phyloP scores from a whole-genome alignment of 2,329 filamentous ascomycete genomes.

The Mycocentrospora acerina region DNA sequence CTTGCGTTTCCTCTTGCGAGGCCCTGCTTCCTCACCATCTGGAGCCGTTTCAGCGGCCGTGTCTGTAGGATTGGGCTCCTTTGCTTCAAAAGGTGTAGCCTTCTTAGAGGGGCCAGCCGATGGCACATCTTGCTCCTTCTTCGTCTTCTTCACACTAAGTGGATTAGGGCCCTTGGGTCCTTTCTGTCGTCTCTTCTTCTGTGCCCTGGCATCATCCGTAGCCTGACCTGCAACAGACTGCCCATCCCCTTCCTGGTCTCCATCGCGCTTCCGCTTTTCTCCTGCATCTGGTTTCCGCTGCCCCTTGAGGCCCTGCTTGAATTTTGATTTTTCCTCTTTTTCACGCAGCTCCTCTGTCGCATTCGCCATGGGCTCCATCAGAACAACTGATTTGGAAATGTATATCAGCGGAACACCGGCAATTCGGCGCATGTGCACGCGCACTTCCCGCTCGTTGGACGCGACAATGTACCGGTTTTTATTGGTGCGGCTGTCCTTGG shows the following conservation, averaged over 20 bases:
- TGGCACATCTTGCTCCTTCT: constrained; percentile 46
- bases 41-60: constrained; percentile 6
- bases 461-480: constrained; percentile 80
- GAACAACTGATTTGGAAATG: constrained; percentile 76
- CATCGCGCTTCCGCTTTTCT: constrained; percentile 40
- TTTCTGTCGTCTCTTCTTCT: constrained; percentile 55
- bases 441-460: constrained; percentile 66
- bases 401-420: constrained; percentile 76
- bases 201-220: constrained; percentile 22
- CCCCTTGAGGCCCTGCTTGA: constrained; percentile 66
- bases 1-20: constrained; percentile 44
- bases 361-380: constrained; percentile 74
- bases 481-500: constrained; percentile 70
- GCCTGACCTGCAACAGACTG: constrained; percentile 21
- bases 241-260: constrained; percentile 52
- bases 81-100: constrained; percentile 9
- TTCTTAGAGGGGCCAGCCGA: constrained; percentile 16
- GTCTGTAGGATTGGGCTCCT: constrained; percentile 9
- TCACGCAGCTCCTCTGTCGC: constrained; percentile 64
- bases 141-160: constrained; percentile 68
- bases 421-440: constrained; percentile 65
- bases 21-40: constrained; percentile 26
- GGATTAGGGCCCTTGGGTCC: constrained; percentile 72
- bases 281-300: constrained; percentile 32
- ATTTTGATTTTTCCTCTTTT: constrained; percentile 72